Conservation (phyloP, 352 stramenopile genomes). For the Blastocystis sp. region DNA sequence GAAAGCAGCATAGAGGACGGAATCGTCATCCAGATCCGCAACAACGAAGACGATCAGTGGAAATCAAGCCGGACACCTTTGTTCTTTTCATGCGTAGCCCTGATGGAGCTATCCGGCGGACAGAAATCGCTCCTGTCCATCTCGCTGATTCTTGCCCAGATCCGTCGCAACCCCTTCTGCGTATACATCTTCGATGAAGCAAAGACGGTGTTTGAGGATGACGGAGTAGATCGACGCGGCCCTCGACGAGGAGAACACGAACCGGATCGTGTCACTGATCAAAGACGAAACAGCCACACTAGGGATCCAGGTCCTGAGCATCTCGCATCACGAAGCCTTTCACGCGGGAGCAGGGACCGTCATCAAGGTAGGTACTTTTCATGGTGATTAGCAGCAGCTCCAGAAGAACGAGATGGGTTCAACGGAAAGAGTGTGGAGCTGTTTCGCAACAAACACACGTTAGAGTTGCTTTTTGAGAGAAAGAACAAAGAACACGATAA, state of each 20-base stretch:
- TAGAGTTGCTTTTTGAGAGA: slow-evolving; percentile 14
- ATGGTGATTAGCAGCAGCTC: not conserved
- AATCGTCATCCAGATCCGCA: slow-evolving; percentile 27
- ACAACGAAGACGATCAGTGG: not conserved
- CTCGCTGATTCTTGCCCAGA: slow-evolving; percentile 3
- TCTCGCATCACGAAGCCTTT: slow-evolving; percentile 25
- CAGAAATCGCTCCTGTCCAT: slow-evolving; percentile 39
- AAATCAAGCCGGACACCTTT: not conserved
- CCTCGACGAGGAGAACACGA: slow-evolving; percentile 38
- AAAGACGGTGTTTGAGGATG: not conserved
- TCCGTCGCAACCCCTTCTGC: not conserved
- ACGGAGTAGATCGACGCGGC: slow-evolving; percentile 22
- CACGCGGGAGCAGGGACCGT: not conserved
- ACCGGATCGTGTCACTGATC: slow-evolving; percentile 26
- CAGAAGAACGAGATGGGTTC: not conserved
- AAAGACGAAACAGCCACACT: not conserved
- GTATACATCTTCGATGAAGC: slow-evolving; percentile 59
- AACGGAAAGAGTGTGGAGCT: not conserved
- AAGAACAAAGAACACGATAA: slow-evolving; percentile 17
- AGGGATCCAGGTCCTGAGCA: slow-evolving; percentile 24
- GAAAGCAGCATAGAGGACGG: not conserved
- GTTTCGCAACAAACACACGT: slow-evolving; percentile 20
- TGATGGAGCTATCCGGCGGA: slow-evolving; percentile 32
- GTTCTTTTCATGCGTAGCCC: not conserved
- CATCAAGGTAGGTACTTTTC: not conserved